These are phyloP conservation scores for Monilinia laxa DNA, from an alignment of 2,329 filamentous ascomycete genomes.

Conservation along the genomic window DNA sequence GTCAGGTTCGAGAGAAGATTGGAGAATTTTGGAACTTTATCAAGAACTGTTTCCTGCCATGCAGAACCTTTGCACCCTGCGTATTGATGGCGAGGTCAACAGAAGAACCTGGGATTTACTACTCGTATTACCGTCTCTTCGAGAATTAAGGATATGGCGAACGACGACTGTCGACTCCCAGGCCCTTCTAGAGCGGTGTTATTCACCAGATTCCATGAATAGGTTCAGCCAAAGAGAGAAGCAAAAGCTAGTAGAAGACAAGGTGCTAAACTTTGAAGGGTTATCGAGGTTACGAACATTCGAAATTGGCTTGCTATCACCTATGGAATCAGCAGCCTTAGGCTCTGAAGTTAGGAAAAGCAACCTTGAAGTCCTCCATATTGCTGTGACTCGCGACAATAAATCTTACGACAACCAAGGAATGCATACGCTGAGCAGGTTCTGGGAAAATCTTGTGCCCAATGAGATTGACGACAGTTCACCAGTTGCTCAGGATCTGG, in stretches of 20 bases:
- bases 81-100: constrained; percentile 22
- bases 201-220: background rate
- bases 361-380: constrained; percentile 22
- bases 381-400: constrained; percentile 22
- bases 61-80: constrained; percentile 11
- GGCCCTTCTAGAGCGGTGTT: constrained; percentile 12
- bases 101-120: constrained; percentile 19
- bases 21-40: background rate
- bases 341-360: constrained; percentile 18
- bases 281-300: constrained; percentile 20
- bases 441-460: constrained; percentile 19
- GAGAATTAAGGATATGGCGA: constrained; percentile 24
- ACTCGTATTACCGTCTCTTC: constrained; percentile 14
- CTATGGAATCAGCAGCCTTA: constrained; percentile 22
- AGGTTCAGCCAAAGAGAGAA: background rate
- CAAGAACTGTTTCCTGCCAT: constrained; percentile 13
- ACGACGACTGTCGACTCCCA: constrained; percentile 21
- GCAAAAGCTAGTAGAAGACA: constrained; percentile 3
- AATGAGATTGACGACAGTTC: constrained; percentile 20
- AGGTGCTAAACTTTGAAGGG: constrained; percentile 21
- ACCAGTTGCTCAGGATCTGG: constrained; percentile 10
- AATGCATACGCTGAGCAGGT: constrained; percentile 17
- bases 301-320: constrained; percentile 23
- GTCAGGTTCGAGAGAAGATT: constrained; percentile 18
- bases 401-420: constrained; percentile 20